These are phyloP conservation scores for Alternaria postmessia DNA, from an alignment of 2,329 filamentous ascomycete genomes.

Conservation along the genomic window DNA sequence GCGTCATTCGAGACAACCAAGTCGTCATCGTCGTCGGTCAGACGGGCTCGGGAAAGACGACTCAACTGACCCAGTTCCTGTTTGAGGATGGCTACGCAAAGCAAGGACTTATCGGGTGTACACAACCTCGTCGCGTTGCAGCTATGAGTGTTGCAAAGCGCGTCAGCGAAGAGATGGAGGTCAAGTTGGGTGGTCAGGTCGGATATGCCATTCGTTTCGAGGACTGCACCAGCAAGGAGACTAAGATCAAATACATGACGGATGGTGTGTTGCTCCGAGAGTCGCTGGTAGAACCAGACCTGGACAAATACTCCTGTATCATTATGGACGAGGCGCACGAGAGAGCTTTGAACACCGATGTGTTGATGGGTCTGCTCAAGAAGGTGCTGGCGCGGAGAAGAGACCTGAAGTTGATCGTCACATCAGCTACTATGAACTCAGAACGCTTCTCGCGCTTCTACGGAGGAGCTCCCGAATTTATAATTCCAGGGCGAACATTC, in stretches of 20 bases:
- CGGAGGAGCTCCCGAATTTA: constrained; percentile 93
- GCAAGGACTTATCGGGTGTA: constrained; percentile 91
- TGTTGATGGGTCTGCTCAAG: constrained; percentile 96
- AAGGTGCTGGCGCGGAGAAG: constrained; percentile 90
- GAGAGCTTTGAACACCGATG: constrained; percentile 93
- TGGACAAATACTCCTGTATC: constrained; percentile 96
- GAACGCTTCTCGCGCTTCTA: constrained; percentile 97
- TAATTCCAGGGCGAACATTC: constrained; percentile 94
- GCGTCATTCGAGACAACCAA: constrained; percentile 95
- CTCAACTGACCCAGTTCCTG: constrained; percentile 94
- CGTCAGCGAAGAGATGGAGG: constrained; percentile 98
- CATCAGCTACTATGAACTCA: constrained; percentile 97
- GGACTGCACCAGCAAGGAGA: constrained; percentile 95
- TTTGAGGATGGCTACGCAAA: constrained; percentile 94
- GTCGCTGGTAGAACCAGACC: constrained; percentile 87
- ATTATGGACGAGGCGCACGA: constrained; percentile 99
- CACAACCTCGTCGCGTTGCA: constrained; percentile 92
- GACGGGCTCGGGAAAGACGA: constrained; percentile 97
- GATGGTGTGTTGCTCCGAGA: constrained; percentile 94
- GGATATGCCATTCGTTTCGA: constrained; percentile 99
- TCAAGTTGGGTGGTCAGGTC: constrained; percentile 83
- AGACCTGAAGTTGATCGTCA: constrained; percentile 96
- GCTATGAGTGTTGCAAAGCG: constrained; percentile 99
- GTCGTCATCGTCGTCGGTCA: constrained; percentile 97
- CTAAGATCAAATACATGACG: constrained; percentile 98